Evolutionary conservation across 1,284 basidiomycete genomes (phyloP).

Genomic region (Chiua sp.): DNA sequence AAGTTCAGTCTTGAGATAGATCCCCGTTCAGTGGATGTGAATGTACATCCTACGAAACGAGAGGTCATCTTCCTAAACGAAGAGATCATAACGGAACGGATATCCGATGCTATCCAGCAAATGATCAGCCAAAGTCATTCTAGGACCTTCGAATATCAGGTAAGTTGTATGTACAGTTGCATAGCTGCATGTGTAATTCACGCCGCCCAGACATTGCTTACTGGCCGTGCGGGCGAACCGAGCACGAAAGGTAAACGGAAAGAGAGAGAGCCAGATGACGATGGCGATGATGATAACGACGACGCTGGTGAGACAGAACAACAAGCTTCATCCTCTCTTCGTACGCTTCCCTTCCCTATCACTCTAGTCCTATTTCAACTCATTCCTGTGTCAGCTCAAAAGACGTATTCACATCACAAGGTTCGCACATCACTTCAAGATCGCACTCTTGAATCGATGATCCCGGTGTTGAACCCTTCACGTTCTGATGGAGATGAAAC

Average conservation of each 20-base stretch:
- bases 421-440: slow-evolving; percentile 90
- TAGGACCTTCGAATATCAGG: slow-evolving; percentile 85
- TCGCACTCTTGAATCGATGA: slow-evolving; percentile 94
- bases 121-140: slow-evolving; percentile 75
- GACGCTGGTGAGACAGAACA: slow-evolving; percentile 27
- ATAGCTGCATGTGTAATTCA: slow-evolving; percentile 6
- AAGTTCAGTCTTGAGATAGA: slow-evolving; percentile 76
- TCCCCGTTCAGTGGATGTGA: slow-evolving; percentile 92
- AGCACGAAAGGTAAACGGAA: slow-evolving; percentile 52
- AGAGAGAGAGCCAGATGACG: slow-evolving; percentile 33
- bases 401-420: slow-evolving; percentile 83
- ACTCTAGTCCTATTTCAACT: slow-evolving; percentile 1
- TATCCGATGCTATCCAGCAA: slow-evolving; percentile 77
- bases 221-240: slow-evolving; percentile 51
- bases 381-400: slow-evolving; percentile 43
- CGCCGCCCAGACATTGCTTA: slow-evolving; percentile 60
- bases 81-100: slow-evolving; percentile 83
- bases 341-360: slow-evolving; percentile 20
- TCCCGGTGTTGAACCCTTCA: slow-evolving; percentile 63
- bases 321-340: slow-evolving; percentile 9
- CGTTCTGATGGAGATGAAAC: slow-evolving; percentile 31
- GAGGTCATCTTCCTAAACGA: slow-evolving; percentile 97
- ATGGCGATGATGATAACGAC: too few species aligned
- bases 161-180: slow-evolving; percentile 27
- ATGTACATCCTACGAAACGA: slow-evolving; percentile 98